These are phyloP conservation scores for Kappamyces sp. DNA, from an alignment of 192 early-diverging fungal genomes.

Conservation along the genomic window DNA sequence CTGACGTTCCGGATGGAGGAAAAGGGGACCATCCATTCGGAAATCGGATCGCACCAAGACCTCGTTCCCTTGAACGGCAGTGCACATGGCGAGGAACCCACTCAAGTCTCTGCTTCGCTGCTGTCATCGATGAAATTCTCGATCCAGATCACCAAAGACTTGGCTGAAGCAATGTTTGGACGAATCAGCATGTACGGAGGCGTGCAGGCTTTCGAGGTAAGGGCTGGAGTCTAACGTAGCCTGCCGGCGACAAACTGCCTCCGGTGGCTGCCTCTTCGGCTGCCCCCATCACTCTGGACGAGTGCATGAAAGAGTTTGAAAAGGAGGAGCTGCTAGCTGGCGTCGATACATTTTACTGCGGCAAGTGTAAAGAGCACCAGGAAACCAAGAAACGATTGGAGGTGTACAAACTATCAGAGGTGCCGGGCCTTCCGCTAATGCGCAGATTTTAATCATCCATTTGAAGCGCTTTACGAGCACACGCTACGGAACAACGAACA, in stretches of 20 bases:
- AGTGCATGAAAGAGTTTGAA: slow-evolving; percentile 70
- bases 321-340: slow-evolving; percentile 69
- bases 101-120: neutral
- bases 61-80: neutral
- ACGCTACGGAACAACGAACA: slow-evolving; percentile 55
- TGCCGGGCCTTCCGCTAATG: slow-evolving; percentile 13
- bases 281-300: slow-evolving; percentile 46
- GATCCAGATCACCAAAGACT: no score
- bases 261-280: no score
- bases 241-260: no score
- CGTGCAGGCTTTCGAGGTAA: no score
- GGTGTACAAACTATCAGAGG: slow-evolving; percentile 70
- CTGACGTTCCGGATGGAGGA: slow-evolving; percentile 1
- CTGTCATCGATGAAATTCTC: no score
- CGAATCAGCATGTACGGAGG: no score
- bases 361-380: slow-evolving; percentile 68
- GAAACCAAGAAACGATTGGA: slow-evolving; percentile 74
- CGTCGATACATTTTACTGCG: slow-evolving; percentile 76
- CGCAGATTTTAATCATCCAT: slow-evolving; percentile 65
- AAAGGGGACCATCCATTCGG: neutral
- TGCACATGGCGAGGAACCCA: neutral
- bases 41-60: neutral
- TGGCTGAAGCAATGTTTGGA: no score
- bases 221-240: no score
- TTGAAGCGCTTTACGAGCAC: slow-evolving; percentile 68